Evolutionary conservation across 371 early-diverging fungal species (phyloP).

Genomic region (Mucor mucedo): DNA sequence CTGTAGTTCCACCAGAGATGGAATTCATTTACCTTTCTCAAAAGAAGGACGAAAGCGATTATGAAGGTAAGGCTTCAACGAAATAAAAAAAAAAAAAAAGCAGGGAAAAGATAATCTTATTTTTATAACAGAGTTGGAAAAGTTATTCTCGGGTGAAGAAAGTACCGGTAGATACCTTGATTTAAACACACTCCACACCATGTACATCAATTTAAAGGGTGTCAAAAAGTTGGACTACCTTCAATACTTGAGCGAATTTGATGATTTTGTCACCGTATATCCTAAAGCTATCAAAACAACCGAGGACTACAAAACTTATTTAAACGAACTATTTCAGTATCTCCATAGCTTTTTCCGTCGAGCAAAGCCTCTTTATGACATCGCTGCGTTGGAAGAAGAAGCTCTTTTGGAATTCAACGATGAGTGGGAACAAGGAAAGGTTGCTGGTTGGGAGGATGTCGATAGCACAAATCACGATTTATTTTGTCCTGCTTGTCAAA

Average conservation of each 20-base stretch:
- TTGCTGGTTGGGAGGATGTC: conserved; percentile 76
- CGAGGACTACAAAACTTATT: conserved; percentile 73
- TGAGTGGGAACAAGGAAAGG: conserved; percentile 62
- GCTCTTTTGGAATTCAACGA: conserved; percentile 62
- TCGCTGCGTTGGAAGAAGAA: conserved; percentile 55
- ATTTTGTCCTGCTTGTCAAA: conserved; percentile 85
- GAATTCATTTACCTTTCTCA: conserved; percentile 65
- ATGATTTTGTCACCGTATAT: conserved; percentile 63
- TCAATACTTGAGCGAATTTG: conserved; percentile 76
- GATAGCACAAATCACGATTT: conserved; percentile 50
- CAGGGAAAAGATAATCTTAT: not conserved
- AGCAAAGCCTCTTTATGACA: conserved; percentile 81
- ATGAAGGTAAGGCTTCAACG: conserved; percentile 48
- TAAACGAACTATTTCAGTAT: conserved; percentile 68
- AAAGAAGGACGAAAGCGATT: conserved; percentile 58
- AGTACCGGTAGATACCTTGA: conserved; percentile 86
- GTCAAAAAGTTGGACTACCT: conserved; percentile 79
- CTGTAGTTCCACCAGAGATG: conserved; percentile 80
- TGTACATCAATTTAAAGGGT: conserved; percentile 83
- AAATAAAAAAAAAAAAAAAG: not conserved
- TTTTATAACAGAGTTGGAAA: conserved; percentile 68
- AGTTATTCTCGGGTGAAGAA: conserved; percentile 93
- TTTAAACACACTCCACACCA: conserved; percentile 75
- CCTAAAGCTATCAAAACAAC: conserved; percentile 68
- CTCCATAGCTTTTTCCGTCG: conserved; percentile 78